phyloP scores from a whole-genome alignment of 768 basidiomycete species.

The Sporobolomyces pararoseus region DNA sequence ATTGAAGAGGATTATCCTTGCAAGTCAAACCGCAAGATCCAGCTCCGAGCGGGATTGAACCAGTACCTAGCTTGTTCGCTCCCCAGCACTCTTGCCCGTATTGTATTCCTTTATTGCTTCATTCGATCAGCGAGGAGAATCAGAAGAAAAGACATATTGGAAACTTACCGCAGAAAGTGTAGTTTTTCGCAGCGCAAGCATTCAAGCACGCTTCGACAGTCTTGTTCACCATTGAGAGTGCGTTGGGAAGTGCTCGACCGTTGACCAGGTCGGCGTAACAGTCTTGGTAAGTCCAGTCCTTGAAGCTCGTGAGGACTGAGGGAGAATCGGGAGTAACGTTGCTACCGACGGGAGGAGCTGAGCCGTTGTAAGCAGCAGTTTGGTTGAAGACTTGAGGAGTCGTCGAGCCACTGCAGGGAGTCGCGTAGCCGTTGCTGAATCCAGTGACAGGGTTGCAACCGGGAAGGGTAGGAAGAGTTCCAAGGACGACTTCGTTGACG shows the following conservation, averaged over 20 bases:
- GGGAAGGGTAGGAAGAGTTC: slow-evolving; percentile 34
- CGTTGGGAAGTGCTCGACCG: slow-evolving; percentile 25
- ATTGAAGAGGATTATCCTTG: slow-evolving; percentile 25
- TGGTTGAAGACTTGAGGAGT: slow-evolving; percentile 45
- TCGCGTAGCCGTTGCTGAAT: slow-evolving; percentile 21
- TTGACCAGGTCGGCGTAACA: slow-evolving; percentile 41
- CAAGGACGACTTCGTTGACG: slow-evolving; percentile 39
- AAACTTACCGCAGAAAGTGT: slow-evolving; percentile 45
- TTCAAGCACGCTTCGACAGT: slow-evolving; percentile 48
- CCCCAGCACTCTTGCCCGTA: slow-evolving; percentile 40
- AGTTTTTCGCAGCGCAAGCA: slow-evolving; percentile 47
- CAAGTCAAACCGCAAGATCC: slow-evolving; percentile 21
- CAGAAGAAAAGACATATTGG: not conserved
- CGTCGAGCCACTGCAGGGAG: slow-evolving; percentile 21
- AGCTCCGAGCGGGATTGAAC: slow-evolving; percentile 5
- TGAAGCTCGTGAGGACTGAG: slow-evolving; percentile 9
- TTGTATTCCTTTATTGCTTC: slow-evolving; percentile 4
- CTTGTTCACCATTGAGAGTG: slow-evolving; percentile 36
- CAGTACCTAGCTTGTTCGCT: slow-evolving; percentile 19
- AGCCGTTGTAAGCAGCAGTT: slow-evolving; percentile 2
- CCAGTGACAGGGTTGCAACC: slow-evolving; percentile 44
- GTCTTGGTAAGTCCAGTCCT: slow-evolving; percentile 27
- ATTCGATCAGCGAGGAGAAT: not conserved
- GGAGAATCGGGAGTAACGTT: slow-evolving; percentile 5
- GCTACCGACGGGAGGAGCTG: slow-evolving; percentile 18